Evolutionary conservation across 2,329 filamentous ascomycete species (phyloP).

Genomic region (Monosporascus sp.): DNA sequence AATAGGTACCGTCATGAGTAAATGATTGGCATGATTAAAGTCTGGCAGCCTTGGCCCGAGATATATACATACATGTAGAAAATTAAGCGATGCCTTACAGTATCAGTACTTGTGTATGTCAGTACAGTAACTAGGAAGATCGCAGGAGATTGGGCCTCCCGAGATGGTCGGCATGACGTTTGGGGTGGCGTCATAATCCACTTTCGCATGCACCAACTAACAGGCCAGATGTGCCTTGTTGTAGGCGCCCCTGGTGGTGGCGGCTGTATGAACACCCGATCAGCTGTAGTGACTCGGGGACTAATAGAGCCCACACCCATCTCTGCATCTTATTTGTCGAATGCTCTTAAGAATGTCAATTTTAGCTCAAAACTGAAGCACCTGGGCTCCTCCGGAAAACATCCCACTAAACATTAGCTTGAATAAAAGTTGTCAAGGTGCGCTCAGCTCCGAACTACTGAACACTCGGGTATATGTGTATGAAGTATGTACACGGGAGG

Average conservation of each 20-base stretch:
- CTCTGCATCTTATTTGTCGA: too few species aligned
- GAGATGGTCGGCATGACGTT: not conserved
- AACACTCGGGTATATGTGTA: too few species aligned
- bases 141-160: not conserved
- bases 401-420: too few species aligned
- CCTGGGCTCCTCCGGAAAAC: too few species aligned
- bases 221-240: not conserved
- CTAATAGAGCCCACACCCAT: not conserved
- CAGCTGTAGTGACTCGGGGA: not conserved
- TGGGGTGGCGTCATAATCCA: not conserved
- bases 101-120: not conserved
- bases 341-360: too few species aligned
- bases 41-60: not conserved
- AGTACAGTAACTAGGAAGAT: not conserved
- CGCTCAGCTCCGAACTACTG: too few species aligned
- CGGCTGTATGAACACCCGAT: not conserved
- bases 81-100: too few species aligned
- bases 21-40: not conserved
- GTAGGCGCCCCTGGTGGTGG: not conserved
- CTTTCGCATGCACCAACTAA: not conserved
- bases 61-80: not conserved
- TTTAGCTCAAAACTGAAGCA: too few species aligned
- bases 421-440: too few species aligned
- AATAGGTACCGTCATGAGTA: not conserved
- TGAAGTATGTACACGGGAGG: too few species aligned